Base-by-base conservation (phyloP, 2,329 filamentous ascomycete species). In the Arthrobotrys musiformis region DNA sequence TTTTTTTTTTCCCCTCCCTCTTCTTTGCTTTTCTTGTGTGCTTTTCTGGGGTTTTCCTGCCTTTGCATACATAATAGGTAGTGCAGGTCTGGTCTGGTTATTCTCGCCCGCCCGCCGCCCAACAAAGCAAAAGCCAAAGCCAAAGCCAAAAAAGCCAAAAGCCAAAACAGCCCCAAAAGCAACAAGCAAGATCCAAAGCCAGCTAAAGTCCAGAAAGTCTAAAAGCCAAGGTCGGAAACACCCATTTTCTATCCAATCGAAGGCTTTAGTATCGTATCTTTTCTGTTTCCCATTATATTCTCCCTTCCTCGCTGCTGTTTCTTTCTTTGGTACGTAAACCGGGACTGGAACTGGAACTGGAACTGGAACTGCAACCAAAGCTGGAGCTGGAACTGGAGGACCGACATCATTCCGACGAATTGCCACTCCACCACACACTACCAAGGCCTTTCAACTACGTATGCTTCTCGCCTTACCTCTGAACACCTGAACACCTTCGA, bases 341-440 rank as follows among this genome's bases (percentile, higher is more conserved):
- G n/a, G n/a, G n/a, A n/a, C 19, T 30, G 50, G 7, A 35, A 35
- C 40, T 62, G 56, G 19, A 26, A 50, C 52, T 37, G 52, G 46
- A 42, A n/a, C n/a, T n/a, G n/a, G n/a, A n/a, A n/a, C n/a, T n/a
- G n/a, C n/a, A n/a, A n/a, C n/a, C n/a, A n/a, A n/a, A n/a, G n/a
- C 19, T 30, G 50, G 7, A 35, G 19, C 40, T 62, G 56, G 19
- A 26, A 50, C 52, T 37, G 52, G 46, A 42, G 35, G 56, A 60
- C 70, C 63, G 70, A 75, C 70, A 63, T 75, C 63, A 68, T 69
- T 75, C 70, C 70, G 70, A 69, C 70, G 70, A 64, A 56, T 75
- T 75, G 70, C 70, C 70, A 75, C 70, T 61, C 22, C 63, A 40
- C 28, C 63, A 44, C 64, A n/a, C 60, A 19, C 37, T n/a, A 33